Percentiles rank a stretch among this genome's conserved stretches.
phyloP scores from a whole-genome alignment of 2,329 filamentous ascomycete species.

The Beauveria scarabaeidicola region DNA sequence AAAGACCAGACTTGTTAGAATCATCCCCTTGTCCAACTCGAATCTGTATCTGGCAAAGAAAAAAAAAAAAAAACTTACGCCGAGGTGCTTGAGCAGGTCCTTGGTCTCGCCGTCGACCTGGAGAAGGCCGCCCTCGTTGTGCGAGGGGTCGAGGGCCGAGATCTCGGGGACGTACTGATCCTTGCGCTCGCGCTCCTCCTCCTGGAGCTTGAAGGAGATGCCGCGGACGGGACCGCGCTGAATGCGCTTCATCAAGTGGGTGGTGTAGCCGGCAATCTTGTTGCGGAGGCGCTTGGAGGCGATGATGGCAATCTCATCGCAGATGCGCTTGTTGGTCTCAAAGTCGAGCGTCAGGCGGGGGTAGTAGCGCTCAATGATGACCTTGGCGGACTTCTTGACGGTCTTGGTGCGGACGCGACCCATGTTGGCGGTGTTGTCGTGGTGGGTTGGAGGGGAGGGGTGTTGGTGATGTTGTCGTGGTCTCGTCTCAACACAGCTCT shows the following conservation, averaged over 20 bases:
- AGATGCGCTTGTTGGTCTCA: conserved; percentile 99
- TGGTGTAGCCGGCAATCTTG: conserved; percentile 99
- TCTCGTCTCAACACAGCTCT: neutral
- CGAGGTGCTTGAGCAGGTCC: conserved; percentile 96
- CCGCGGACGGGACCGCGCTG: conserved; percentile 98
- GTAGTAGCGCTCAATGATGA: conserved; percentile 99
- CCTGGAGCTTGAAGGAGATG: conserved; percentile 99
- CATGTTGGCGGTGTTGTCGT: conserved; percentile 51
- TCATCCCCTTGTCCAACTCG: neutral
- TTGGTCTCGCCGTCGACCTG: conserved; percentile 97
- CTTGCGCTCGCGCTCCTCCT: conserved; percentile 99
- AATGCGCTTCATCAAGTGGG: conserved; percentile 99
- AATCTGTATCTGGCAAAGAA: neutral
- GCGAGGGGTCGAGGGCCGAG: conserved; percentile 95
- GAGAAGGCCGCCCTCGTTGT: conserved; percentile 89
- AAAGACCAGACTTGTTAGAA: conserved; percentile 22
- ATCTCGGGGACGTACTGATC: conserved; percentile 99
- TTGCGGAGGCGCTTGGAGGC: conserved; percentile 98
- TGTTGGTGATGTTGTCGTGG: conserved; percentile 17
- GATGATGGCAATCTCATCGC: conserved; percentile 99
- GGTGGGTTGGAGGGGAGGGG: conserved; percentile 21
- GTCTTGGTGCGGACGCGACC: conserved; percentile 65
- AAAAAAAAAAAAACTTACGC: conserved; percentile 57
- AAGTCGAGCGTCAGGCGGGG: conserved; percentile 98
- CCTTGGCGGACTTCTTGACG: conserved; percentile 81